Base-by-base conservation (phyloP, 345 rosid genomes). In the Adansonia digitata region DNA sequence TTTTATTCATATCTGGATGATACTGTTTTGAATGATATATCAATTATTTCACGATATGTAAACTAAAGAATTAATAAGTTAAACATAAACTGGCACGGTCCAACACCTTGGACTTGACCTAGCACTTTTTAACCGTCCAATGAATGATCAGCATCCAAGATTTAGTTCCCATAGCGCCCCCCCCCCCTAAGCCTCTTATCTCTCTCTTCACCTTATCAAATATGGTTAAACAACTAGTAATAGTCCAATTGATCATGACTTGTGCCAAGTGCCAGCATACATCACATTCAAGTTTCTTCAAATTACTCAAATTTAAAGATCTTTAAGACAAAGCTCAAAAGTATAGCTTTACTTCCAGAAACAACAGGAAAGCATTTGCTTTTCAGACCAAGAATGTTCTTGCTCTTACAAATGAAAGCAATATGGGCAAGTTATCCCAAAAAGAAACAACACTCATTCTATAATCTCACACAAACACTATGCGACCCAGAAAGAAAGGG, bases 1-100 rank as follows among this genome's bases (percentile, higher is more conserved):
- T 83, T 83, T 83, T 94, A 80, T 85, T 94, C 85, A 89, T 76
- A 80, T 94, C 98, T 0, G 97, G 98, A 82, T 92, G 98, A 81
- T 89, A 92, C 97, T 94, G 88, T 80, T 74, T 42, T 79, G 84
- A 80, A 55, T 48, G 63, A 70, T 64, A 48, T 65, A 75, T 72
- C 77, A 74, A 31, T 59, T 13, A 45, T 15, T 72, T 31, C 62
- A 5, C 35, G 8, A 46, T 55, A 29, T 12, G 3, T 60, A 8
- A 77, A 42, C 15, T 61, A 51, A 35, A 69, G 34, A 79, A 77
- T 73, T 69, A 65, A 46, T 62, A 45, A n/a, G 29, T 26, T 39
- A 40, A 27, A 42, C 37, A 31, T 24, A 42, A 56, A 10, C 40
- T 11, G 10, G n/a, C 42, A 69, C 27, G n/a, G 18, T 43, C 46